phyloP scores from a whole-genome alignment of 306 rosid species.

The Quercus wislizeni region DNA sequence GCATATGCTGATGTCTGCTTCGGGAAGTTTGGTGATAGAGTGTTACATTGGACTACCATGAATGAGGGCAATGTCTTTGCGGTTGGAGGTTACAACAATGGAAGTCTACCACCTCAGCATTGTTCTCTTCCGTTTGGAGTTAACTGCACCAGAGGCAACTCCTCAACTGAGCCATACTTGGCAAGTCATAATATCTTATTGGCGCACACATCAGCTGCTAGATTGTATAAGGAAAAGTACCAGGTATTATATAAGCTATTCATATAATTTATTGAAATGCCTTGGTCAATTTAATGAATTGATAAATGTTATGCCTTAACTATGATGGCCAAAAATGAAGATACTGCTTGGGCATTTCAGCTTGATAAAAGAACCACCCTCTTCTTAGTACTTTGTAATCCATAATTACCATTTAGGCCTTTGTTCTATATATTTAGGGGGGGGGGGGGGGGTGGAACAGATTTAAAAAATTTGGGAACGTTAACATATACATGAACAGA shows the following conservation, averaged over 20 bases:
- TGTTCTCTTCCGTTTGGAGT: slow-evolving; percentile 18
- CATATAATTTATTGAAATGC: background rate
- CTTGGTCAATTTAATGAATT: background rate
- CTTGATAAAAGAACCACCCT: background rate
- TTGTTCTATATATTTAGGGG: too few relatives aligned
- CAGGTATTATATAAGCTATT: slow-evolving; percentile 23
- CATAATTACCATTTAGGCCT: too few relatives aligned
- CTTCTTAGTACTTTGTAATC: background rate
- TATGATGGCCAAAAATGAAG: background rate
- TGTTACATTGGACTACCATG: slow-evolving; percentile 47
- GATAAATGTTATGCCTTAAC: background rate
- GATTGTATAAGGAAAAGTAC: slow-evolving; percentile 36
- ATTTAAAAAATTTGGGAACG: background rate
- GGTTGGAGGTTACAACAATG: slow-evolving; percentile 18
- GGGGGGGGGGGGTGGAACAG: rapidly evolving
- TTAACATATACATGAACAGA: background rate
- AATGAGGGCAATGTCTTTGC: slow-evolving; percentile 37
- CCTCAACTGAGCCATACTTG: slow-evolving; percentile 51
- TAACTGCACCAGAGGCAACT: slow-evolving; percentile 46
- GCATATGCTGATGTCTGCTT: slow-evolving; percentile 46
- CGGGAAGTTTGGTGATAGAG: slow-evolving; percentile 51
- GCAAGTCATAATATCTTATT: slow-evolving; percentile 40
- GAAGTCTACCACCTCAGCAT: slow-evolving; percentile 26
- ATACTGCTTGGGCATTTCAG: background rate
- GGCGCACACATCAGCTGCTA: slow-evolving; percentile 38